phyloP scores from a whole-genome alignment of 2,329 filamentous ascomycete species.

The Cercospora janseana region DNA sequence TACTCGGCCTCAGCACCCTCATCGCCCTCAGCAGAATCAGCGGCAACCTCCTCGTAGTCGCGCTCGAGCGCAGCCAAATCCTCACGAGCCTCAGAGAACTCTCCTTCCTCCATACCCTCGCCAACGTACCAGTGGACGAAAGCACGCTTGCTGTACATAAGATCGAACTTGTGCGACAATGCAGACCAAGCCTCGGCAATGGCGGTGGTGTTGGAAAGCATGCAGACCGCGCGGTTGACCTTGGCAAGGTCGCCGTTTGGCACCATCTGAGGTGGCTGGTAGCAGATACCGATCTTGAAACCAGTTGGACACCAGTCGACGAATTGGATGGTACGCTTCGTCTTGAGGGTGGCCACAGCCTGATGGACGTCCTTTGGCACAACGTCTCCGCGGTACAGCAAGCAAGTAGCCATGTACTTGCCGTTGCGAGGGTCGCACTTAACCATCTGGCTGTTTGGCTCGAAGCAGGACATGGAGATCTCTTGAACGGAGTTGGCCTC shows the following conservation, averaged over 20 bases:
- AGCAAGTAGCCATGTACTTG: slow-evolving; percentile 99
- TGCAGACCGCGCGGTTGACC: slow-evolving; percentile 98
- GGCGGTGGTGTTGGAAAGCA: slow-evolving; percentile 98
- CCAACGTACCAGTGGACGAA: slow-evolving; percentile 99
- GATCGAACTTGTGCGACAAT: slow-evolving; percentile 96
- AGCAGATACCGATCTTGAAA: slow-evolving; percentile 99
- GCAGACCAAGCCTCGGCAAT: slow-evolving; percentile 98
- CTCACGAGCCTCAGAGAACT: slow-evolving; percentile 98
- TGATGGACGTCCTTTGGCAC: slow-evolving; percentile 93
- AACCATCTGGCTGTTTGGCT: slow-evolving; percentile 99
- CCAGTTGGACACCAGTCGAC: slow-evolving; percentile 99
- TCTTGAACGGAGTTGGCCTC: slow-evolving; percentile 98
- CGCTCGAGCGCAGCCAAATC: slow-evolving; percentile 96
- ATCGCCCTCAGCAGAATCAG: slow-evolving; percentile 86
- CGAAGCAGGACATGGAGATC: slow-evolving; percentile 99
- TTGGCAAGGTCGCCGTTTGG: slow-evolving; percentile 96
- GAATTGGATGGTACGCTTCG: slow-evolving; percentile 98
- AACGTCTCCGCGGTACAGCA: slow-evolving; percentile 97
- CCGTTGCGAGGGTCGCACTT: slow-evolving; percentile 98
- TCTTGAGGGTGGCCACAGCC: slow-evolving; percentile 95
- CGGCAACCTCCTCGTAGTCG: slow-evolving; percentile 97
- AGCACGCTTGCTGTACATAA: slow-evolving; percentile 99
- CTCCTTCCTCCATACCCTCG: slow-evolving; percentile 99
- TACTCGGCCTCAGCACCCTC: slow-evolving; percentile 87
- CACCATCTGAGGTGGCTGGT: slow-evolving; percentile 93